Evolutionary conservation across 257 asterid genomes (phyloP).

Genomic region (Salvia miltiorrhiza): DNA sequence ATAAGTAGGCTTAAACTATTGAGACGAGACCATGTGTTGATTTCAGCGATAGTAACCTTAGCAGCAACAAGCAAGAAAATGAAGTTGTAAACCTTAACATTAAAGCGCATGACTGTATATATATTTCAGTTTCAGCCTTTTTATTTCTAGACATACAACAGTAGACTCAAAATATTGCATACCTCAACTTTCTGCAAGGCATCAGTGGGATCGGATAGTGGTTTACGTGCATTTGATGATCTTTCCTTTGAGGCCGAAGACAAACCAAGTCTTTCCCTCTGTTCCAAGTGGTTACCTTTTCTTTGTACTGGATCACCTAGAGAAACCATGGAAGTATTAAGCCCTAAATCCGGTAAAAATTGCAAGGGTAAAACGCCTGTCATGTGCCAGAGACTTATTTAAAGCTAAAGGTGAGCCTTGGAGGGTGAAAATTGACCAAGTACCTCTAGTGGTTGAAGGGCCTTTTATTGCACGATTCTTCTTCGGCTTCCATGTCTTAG

Average conservation of each 20-base stretch:
- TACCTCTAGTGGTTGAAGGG: constrained; percentile 61
- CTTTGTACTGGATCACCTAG: constrained; percentile 70
- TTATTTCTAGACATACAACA: not conserved
- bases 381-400: not conserved
- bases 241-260: constrained; percentile 58
- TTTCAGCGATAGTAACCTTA: not conserved
- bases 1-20: not conserved
- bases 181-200: constrained; percentile 91
- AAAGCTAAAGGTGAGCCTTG: not conserved
- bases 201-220: constrained; percentile 57
- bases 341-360: constrained; percentile 6
- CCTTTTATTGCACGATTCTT: constrained; percentile 64
- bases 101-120: not conserved
- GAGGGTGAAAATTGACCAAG: constrained; percentile 14
- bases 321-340: constrained; percentile 25
- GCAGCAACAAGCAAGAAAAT: not conserved
- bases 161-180: constrained; percentile 7
- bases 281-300: constrained; percentile 85
- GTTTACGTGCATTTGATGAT: constrained; percentile 37
- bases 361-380: not conserved
- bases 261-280: constrained; percentile 79
- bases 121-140: not conserved
- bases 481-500: constrained; percentile 94
- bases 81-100: not conserved
- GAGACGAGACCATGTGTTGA: not conserved